Conservation (phyloP, 148 eudicot genomes). For the Polygonum maritimum region DNA sequence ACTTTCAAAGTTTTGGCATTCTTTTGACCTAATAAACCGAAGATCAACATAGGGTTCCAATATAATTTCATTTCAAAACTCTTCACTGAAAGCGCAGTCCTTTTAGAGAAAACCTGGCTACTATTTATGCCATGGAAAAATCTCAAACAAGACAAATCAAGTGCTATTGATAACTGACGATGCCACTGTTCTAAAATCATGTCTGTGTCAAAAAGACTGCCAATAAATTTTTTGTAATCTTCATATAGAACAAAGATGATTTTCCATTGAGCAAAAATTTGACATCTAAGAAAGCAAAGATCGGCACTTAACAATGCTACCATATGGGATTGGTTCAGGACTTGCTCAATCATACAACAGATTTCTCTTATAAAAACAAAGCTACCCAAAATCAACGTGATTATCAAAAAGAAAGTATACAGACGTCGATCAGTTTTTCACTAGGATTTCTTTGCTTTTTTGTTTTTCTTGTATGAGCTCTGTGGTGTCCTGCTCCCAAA, state of each 20-base stretch:
- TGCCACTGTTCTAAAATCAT: no score
- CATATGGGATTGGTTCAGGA: background rate
- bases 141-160: no score
- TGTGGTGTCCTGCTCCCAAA: slow-evolving; percentile 53
- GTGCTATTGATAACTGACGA: no score
- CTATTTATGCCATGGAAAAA: no score
- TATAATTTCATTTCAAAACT: no score
- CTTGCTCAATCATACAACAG: background rate
- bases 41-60: no score
- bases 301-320: background rate
- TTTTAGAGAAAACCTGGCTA: no score
- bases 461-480: slow-evolving; percentile 37
- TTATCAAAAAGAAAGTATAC: background rate
- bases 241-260: background rate
- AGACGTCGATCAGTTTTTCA: slow-evolving; percentile 1
- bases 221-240: background rate
- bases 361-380: background rate
- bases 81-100: no score
- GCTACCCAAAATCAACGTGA: background rate
- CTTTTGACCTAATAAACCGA: no score
- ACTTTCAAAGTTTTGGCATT: no score
- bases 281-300: background rate
- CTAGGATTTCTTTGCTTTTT: slow-evolving; percentile 50
- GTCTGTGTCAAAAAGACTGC: background rate
- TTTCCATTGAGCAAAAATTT: background rate